These are phyloP conservation scores for Leptographium lundbergii DNA, from an alignment of 2,329 filamentous ascomycete genomes.

Conservation along the genomic window DNA sequence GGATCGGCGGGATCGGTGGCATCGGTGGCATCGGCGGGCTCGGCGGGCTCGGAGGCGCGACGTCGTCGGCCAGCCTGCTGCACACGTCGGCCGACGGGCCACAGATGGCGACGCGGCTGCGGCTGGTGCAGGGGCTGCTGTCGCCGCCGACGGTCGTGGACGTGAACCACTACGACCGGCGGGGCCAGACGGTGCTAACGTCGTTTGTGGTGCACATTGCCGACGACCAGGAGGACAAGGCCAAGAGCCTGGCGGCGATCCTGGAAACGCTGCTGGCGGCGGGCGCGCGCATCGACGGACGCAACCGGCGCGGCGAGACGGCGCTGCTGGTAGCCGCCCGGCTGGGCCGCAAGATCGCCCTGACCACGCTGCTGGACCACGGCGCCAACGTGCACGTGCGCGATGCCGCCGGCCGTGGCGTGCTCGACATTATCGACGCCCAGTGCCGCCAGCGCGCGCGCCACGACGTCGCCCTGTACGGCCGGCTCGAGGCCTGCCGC, in stretches of 20 bases:
- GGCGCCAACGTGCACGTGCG: conserved; percentile 22
- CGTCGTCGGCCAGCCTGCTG: conserved; percentile 4
- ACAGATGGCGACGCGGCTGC: conserved; percentile 15
- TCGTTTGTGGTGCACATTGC: conserved; percentile 37
- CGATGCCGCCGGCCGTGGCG: conserved; percentile 18
- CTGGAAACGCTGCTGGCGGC: conserved; percentile 28
- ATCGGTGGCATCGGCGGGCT: not conserved
- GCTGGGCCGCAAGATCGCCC: conserved; percentile 38
- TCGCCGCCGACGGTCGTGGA: conserved; percentile 28
- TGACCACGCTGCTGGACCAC: conserved; percentile 26
- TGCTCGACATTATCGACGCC: conserved; percentile 19
- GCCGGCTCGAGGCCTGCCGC: conserved; percentile 20
- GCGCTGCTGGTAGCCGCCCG: conserved; percentile 41
- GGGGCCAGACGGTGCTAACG: conserved; percentile 43
- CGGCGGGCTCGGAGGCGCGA: not conserved
- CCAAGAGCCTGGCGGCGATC: conserved; percentile 29
- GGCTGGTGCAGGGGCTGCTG: conserved; percentile 17
- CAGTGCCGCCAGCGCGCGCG: conserved; percentile 13
- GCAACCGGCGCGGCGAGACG: conserved; percentile 42
- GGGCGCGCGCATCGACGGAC: conserved; percentile 33
- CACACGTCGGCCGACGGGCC: conserved; percentile 10
- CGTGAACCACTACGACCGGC: conserved; percentile 37
- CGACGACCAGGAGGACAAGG: conserved; percentile 36
- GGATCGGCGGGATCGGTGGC: not conserved
- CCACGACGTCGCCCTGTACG: conserved; percentile 18